Evolutionary conservation across 345 rosid species (phyloP).

Genomic region (Euphorbia peplus): DNA sequence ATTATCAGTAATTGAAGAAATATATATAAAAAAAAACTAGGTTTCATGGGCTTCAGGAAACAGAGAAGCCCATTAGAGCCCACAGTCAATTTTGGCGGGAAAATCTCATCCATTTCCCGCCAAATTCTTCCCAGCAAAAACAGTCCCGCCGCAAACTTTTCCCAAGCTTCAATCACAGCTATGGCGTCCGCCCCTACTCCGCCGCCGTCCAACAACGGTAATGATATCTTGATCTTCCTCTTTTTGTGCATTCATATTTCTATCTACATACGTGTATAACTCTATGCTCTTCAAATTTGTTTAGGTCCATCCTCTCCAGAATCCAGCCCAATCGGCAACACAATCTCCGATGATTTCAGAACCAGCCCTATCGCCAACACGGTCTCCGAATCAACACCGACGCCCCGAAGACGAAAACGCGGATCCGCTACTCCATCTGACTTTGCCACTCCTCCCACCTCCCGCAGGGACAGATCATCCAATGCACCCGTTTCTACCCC

Average conservation of each 20-base stretch:
- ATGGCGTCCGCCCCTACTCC: slow-evolving; percentile 80
- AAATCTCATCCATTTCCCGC: slow-evolving; percentile 36
- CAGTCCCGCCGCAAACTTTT: not conserved
- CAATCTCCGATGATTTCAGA: slow-evolving; percentile 27
- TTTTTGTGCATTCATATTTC: not conserved
- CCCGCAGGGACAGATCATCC: slow-evolving; percentile 36
- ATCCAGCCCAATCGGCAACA: slow-evolving; percentile 69
- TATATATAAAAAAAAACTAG: too few species aligned
- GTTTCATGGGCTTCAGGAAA: not conserved
- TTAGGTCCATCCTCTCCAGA: slow-evolving; percentile 71
- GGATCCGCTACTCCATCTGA: slow-evolving; percentile 7
- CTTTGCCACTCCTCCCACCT: slow-evolving; percentile 34
- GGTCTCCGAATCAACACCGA: slow-evolving; percentile 58
- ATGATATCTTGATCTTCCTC: slow-evolving; percentile 12
- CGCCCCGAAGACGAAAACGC: slow-evolving; percentile 22
- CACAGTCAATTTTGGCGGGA: slow-evolving; percentile 50
- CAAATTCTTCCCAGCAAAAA: slow-evolving; percentile 29
- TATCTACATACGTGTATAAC: not conserved
- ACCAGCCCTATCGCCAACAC: slow-evolving; percentile 71
- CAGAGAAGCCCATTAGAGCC: slow-evolving; percentile 12
- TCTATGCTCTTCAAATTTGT: not conserved
- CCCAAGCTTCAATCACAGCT: slow-evolving; percentile 10
- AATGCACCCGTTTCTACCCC: slow-evolving; percentile 39
- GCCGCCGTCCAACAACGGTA: slow-evolving; percentile 41
- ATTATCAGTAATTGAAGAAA: too few species aligned